phyloP scores from a whole-genome alignment of 345 rosid species.

The Raphanus raphanistrum region DNA sequence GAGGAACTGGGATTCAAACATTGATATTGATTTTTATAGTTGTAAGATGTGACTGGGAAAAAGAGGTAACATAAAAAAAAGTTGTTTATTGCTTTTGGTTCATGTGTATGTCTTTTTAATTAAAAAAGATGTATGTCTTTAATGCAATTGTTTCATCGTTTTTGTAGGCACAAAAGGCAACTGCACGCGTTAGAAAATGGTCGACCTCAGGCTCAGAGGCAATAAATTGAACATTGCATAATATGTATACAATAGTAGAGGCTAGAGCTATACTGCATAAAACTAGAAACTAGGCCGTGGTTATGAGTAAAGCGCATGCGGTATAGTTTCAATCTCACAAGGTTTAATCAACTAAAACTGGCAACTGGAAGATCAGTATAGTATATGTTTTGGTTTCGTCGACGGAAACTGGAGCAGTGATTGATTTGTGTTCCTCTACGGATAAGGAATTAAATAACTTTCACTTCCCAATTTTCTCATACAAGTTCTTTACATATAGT shows the following conservation, averaged over 20 bases:
- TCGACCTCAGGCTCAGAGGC: background rate
- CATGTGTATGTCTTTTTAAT: background rate
- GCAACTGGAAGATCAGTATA: background rate
- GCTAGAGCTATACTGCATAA: background rate
- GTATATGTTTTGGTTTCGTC: background rate
- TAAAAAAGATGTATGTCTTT: no score
- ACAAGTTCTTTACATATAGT: background rate
- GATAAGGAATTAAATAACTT: background rate
- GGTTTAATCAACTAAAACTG: background rate
- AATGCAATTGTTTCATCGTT: background rate
- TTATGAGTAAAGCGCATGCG: background rate
- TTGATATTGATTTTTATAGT: constrained; percentile 49
- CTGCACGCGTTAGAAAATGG: background rate
- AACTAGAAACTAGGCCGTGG: background rate
- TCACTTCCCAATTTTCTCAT: background rate
- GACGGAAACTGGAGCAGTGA: background rate
- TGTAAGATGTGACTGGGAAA: constrained; percentile 49
- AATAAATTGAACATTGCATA: background rate
- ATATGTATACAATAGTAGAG: background rate
- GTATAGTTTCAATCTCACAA: background rate
- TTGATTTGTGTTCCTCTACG: background rate
- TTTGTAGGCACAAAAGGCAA: constrained; percentile 28
- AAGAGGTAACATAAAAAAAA: constrained; percentile 43
- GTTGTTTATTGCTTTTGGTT: background rate
- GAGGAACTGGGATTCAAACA: constrained; percentile 62